Percentiles rank a stretch among this genome's conserved stretches.
These are phyloP conservation scores for Pugionium dolabratum DNA, from an alignment of 345 rosid species.

Conservation along the genomic window DNA sequence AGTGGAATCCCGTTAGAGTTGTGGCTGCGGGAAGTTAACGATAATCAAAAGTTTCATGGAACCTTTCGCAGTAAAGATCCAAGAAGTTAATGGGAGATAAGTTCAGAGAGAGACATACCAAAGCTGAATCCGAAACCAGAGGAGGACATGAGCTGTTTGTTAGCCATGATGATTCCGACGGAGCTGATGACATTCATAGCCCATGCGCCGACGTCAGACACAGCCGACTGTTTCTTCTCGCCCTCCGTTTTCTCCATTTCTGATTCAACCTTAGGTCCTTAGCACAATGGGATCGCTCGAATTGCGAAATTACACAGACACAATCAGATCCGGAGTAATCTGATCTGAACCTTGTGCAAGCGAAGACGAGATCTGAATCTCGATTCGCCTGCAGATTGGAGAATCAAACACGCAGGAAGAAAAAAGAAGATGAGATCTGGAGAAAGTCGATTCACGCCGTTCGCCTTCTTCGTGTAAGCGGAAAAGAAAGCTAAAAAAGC, in stretches of 20 bases:
- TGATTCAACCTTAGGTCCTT: too few species aligned
- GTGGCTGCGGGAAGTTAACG: conserved; percentile 51
- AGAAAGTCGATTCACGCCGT: conserved; percentile 20
- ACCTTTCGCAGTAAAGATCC: conserved; percentile 13
- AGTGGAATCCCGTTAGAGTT: conserved; percentile 90
- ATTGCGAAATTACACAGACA: conserved; percentile 13
- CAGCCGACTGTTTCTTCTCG: conserved; percentile 65
- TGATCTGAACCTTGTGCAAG: conserved; percentile 15
- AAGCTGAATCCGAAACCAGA: conserved; percentile 77
- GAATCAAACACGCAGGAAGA: not conserved
- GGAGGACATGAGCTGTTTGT: conserved; percentile 93
- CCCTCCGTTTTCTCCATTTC: conserved; percentile 44
- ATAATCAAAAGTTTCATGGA: too few species aligned
- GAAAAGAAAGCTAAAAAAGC: conserved; percentile 20
- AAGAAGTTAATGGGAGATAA: not conserved
- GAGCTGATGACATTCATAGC: conserved; percentile 90
- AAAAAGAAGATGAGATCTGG: conserved; percentile 23
- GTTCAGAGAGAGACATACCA: conserved; percentile 42
- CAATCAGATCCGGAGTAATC: conserved; percentile 21
- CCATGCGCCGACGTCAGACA: conserved; percentile 83
- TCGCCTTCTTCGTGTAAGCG: conserved; percentile 20
- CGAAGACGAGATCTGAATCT: conserved; percentile 38
- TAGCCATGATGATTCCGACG: conserved; percentile 94
- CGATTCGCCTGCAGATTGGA: conserved; percentile 20
- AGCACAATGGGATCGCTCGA: not conserved